Evolutionary conservation across 2,329 filamentous ascomycete genomes (phyloP).

Genomic region (Alternaria incomplexa): DNA sequence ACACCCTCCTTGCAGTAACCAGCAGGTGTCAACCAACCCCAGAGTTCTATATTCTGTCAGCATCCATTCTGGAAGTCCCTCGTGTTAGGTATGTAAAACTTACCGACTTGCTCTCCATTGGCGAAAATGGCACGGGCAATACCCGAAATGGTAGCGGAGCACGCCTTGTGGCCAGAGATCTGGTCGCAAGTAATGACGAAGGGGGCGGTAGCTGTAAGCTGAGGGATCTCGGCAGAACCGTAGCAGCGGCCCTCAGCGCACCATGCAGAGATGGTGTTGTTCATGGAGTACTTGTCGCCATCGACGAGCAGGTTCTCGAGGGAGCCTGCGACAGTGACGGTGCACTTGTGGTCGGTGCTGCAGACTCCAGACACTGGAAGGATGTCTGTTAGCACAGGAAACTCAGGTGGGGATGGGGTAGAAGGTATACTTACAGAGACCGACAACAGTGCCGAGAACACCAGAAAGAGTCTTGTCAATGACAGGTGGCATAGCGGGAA

Average conservation of each 20-base stretch:
- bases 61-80: neutral
- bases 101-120: constrained; percentile 7
- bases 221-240: neutral
- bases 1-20: constrained; percentile 7
- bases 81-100: neutral
- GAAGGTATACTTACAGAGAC: neutral
- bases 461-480: constrained; percentile 2
- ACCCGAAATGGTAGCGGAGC: constrained; percentile 7
- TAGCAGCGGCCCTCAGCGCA: constrained; percentile 6
- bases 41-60: neutral
- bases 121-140: constrained; percentile 2
- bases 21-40: constrained; percentile 9
- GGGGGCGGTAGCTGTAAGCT: constrained; percentile 4
- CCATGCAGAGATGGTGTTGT: constrained; percentile 1
- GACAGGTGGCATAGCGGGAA: constrained; percentile 9
- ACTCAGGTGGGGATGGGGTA: neutral
- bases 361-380: constrained; percentile 3
- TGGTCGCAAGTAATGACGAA: constrained; percentile 9
- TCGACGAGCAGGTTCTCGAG: constrained; percentile 10
- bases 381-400: neutral
- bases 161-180: neutral
- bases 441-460: neutral
- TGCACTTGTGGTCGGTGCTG: neutral
- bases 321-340: constrained; percentile 5
- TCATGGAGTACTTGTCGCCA: constrained; percentile 4